These are phyloP conservation scores for Eragrostis nindensis DNA, from an alignment of 176 grass and related monocot species.

Conservation along the genomic window DNA sequence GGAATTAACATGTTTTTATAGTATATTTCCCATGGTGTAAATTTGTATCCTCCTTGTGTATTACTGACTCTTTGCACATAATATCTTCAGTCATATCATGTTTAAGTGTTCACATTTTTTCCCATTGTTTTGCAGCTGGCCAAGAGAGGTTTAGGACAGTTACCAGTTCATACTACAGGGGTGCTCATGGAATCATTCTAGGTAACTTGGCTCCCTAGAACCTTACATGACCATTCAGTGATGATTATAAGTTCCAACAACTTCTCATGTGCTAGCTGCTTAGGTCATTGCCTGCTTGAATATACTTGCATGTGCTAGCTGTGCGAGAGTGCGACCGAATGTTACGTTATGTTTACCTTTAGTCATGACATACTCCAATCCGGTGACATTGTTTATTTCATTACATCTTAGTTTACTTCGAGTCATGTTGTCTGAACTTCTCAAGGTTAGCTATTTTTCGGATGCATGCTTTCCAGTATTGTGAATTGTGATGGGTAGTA, in stretches of 20 bases:
- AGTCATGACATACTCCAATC: neutral
- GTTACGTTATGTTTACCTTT: neutral
- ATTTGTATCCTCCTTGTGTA: neutral
- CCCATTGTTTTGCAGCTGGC: conserved; percentile 69
- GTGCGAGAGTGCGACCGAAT: neutral
- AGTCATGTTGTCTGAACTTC: neutral
- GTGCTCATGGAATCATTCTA: conserved; percentile 96
- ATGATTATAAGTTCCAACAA: conserved; percentile 9
- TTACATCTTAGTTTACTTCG: neutral
- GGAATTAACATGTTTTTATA: neutral
- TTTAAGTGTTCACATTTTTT: neutral
- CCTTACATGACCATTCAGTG: neutral
- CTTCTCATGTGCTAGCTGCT: conserved; percentile 14
- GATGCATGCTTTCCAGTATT: neutral
- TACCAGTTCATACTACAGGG: conserved; percentile 97
- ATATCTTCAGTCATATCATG: neutral
- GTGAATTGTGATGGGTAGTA: neutral
- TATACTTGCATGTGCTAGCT: neutral
- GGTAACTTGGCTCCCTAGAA: conserved; percentile 50
- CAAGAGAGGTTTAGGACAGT: conserved; percentile 96
- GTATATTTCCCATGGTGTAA: neutral
- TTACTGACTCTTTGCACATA: neutral
- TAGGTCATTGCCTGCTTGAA: neutral
- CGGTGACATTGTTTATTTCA: neutral
- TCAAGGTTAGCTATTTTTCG: neutral